Percentiles rank a stretch among this genome's conserved stretches.
Conservation (phyloP, 495 filamentous ascomycete species). For the Patellaria atrata region DNA sequence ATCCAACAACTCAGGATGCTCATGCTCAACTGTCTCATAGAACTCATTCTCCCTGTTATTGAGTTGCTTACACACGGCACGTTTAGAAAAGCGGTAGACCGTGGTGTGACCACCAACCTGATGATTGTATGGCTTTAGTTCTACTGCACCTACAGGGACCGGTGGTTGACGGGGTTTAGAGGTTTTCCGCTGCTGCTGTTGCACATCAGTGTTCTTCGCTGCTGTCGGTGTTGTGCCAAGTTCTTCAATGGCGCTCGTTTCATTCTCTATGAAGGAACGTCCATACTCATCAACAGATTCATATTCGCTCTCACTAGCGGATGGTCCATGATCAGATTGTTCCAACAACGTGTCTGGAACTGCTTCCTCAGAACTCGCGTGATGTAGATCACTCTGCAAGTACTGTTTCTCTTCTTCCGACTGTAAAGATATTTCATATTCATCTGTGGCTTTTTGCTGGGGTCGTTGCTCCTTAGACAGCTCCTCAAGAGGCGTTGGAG, state of each 20-base stretch:
- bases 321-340: constrained; percentile 9
- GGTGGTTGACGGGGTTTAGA: constrained; percentile 10
- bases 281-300: constrained; percentile 41
- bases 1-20: constrained; percentile 74
- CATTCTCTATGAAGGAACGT: constrained; percentile 33
- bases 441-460: constrained; percentile 13
- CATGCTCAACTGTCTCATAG: constrained; percentile 84
- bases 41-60: constrained; percentile 97
- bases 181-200: constrained; percentile 5
- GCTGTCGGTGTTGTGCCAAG: constrained; percentile 47
- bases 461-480: no score
- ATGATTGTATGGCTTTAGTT: constrained; percentile 91
- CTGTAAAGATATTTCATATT: constrained; percentile 46
- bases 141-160: constrained; percentile 75
- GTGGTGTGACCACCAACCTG: constrained; percentile 96
- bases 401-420: constrained; percentile 46
- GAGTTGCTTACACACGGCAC: constrained; percentile 93
- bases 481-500: no score
- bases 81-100: constrained; percentile 84
- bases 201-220: constrained; percentile 30
- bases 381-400: constrained; percentile 43
- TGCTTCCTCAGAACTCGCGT: constrained; percentile 11
- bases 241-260: constrained; percentile 42
- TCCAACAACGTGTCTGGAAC: constrained; percentile 6
- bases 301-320: constrained; percentile 44